Percentiles rank a stretch among this genome's conserved stretches.
Evolutionary conservation across 2,329 filamentous ascomycete genomes (phyloP).

Genomic region (Verticillium longisporum): DNA sequence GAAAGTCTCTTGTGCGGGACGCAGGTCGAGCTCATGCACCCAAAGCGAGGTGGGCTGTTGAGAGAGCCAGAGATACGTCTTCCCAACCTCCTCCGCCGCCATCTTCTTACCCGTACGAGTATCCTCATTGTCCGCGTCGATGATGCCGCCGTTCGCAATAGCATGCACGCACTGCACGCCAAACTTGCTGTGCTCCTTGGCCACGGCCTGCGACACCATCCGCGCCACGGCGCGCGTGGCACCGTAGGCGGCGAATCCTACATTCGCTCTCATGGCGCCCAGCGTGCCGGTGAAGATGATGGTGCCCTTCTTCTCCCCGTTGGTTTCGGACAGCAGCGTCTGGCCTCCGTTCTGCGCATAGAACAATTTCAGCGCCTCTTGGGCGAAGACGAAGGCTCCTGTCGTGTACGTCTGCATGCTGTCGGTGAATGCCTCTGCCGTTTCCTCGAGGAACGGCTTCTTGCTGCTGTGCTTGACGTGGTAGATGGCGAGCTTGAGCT

Average conservation of each 20-base stretch:
- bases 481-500: conserved; percentile 45
- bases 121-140: conserved; percentile 41
- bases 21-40: conserved; percentile 10
- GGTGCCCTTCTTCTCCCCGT: conserved; percentile 46
- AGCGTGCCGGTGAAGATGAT: conserved; percentile 51
- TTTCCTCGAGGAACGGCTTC: conserved; percentile 49
- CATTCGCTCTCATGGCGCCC: conserved; percentile 44
- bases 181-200: conserved; percentile 48
- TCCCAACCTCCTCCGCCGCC: conserved; percentile 49
- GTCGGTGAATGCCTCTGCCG: conserved; percentile 38
- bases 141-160: conserved; percentile 48
- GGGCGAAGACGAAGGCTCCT: conserved; percentile 47
- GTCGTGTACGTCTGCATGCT: conserved; percentile 45
- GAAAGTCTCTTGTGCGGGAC: conserved; percentile 10
- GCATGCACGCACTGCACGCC: conserved; percentile 54
- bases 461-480: conserved; percentile 48
- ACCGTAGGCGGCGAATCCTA: conserved; percentile 48
- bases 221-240: conserved; percentile 43
- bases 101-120: conserved; percentile 45
- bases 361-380: conserved; percentile 42
- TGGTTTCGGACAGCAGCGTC: conserved; percentile 31
- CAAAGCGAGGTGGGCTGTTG: conserved; percentile 10
- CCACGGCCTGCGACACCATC: conserved; percentile 48
- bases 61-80: conserved; percentile 41
- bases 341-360: conserved; percentile 44